Evolutionary conservation across 1,139 yeast genomes (phyloP).

Genomic region (Nakaseomyces uthaithaninus): DNA sequence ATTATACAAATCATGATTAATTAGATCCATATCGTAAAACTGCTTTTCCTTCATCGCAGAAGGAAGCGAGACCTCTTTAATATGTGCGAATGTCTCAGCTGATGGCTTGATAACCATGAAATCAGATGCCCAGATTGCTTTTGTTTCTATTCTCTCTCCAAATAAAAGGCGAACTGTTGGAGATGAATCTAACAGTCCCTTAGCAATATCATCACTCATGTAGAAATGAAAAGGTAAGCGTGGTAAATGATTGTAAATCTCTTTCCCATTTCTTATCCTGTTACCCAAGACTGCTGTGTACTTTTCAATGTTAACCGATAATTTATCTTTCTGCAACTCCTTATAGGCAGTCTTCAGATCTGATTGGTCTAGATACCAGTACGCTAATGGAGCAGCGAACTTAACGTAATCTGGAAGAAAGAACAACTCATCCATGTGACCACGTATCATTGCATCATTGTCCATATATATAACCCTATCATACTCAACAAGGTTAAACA

Average conservation of each 20-base stretch:
- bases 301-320: constrained; percentile 20
- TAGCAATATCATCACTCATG: constrained; percentile 23
- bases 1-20: constrained; percentile 28
- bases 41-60: constrained; percentile 15
- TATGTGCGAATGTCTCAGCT: constrained; percentile 16
- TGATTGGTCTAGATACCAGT: constrained; percentile 24
- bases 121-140: constrained; percentile 25
- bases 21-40: constrained; percentile 29
- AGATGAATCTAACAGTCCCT: constrained; percentile 23
- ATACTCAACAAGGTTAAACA: constrained; percentile 44
- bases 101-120: constrained; percentile 31
- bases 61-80: constrained; percentile 20
- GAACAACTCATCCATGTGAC: constrained; percentile 41
- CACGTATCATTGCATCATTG: constrained; percentile 33
- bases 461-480: constrained; percentile 41
- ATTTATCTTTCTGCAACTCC: constrained; percentile 20
- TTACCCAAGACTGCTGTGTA: constrained; percentile 17
- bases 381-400: constrained; percentile 31
- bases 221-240: constrained; percentile 24
- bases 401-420: constrained; percentile 35
- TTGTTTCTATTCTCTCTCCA: constrained; percentile 18
- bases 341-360: constrained; percentile 20
- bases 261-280: constrained; percentile 21
- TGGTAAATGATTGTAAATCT: constrained; percentile 30
- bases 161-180: constrained; percentile 22